Evolutionary conservation across 2,329 filamentous ascomycete genomes (phyloP).

Genomic region (Ceratocystis cacaofunesta): DNA sequence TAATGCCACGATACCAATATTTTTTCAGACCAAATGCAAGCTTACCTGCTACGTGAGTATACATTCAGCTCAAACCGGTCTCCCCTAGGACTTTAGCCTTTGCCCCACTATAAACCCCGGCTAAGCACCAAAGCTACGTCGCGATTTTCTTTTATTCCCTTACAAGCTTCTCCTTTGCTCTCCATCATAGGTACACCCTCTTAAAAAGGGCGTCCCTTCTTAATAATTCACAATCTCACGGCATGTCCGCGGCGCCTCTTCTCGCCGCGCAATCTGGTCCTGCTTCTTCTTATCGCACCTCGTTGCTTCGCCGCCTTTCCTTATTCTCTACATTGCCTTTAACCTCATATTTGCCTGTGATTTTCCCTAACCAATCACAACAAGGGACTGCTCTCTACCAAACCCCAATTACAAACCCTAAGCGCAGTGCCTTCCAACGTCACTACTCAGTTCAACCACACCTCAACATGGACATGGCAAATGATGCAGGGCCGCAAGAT

Average conservation of each 20-base stretch:
- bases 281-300: background rate
- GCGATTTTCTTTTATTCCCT: too few relatives aligned
- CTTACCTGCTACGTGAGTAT: too few relatives aligned
- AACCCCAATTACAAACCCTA: background rate
- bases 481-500: background rate
- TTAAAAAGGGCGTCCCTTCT: too few relatives aligned
- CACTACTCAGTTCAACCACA: background rate
- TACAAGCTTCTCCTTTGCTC: background rate
- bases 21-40: too few relatives aligned
- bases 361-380: background rate
- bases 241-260: background rate
- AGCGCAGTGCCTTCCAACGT: background rate
- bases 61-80: too few relatives aligned
- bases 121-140: too few relatives aligned
- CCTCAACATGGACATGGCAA: background rate
- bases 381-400: background rate
- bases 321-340: background rate
- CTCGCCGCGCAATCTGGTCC: background rate
- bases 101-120: too few relatives aligned
- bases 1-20: too few relatives aligned
- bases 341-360: background rate
- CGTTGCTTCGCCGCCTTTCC: background rate
- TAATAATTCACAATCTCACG: too few relatives aligned
- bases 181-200: background rate
- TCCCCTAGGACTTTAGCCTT: too few relatives aligned